Evolutionary conservation across 345 rosid species (phyloP).

Genomic region (Melaleuca alternifolia): DNA sequence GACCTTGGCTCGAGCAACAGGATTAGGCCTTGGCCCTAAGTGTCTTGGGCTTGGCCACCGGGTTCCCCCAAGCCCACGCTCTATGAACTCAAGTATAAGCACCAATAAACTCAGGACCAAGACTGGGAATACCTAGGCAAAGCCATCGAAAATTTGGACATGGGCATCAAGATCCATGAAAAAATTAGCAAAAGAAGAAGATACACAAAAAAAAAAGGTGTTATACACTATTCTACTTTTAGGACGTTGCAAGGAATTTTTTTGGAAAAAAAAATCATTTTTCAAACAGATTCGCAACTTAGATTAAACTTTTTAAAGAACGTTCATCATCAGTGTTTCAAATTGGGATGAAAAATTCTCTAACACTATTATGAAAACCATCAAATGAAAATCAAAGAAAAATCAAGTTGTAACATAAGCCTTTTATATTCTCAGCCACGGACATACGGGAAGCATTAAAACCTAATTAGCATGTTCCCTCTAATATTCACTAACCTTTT

Average conservation of each 20-base stretch:
- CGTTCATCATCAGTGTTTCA: too few relatives aligned
- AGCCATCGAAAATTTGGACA: fast-evolving
- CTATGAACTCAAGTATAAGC: background rate
- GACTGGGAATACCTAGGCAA: background rate
- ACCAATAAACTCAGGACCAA: fast-evolving
- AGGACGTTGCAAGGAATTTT: too few relatives aligned
- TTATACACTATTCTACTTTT: too few relatives aligned
- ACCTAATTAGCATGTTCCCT: background rate
- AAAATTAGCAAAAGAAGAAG: too few relatives aligned
- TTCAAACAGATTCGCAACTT: too few relatives aligned
- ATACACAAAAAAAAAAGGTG: too few relatives aligned
- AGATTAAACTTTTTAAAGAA: too few relatives aligned
- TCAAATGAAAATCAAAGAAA: too few relatives aligned
- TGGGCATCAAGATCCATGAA: fast-evolving
- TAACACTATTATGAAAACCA: too few relatives aligned
- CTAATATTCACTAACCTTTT: too few relatives aligned
- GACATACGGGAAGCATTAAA: background rate
- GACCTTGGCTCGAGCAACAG: background rate
- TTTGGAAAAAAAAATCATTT: too few relatives aligned
- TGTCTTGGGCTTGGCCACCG: background rate
- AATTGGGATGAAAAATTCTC: too few relatives aligned
- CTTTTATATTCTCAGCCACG: background rate
- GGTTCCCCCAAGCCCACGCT: background rate
- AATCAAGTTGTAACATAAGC: background rate
- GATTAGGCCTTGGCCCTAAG: background rate